Evolutionary conservation across 768 basidiomycete genomes (phyloP).

Genomic region (Russula emetica): DNA sequence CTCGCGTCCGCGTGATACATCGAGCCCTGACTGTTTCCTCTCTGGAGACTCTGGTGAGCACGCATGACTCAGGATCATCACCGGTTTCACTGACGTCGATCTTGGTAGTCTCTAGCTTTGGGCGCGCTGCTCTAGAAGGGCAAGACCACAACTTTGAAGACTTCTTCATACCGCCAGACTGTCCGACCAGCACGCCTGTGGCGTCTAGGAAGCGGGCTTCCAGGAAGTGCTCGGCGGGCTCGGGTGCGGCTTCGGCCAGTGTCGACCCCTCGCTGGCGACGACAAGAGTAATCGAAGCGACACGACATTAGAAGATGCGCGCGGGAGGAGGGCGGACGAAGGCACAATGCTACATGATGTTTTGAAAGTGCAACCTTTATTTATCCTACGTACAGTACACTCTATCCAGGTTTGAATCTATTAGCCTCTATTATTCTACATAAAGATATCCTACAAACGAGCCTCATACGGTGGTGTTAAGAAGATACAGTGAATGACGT

Average conservation of each 20-base stretch:
- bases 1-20: background rate
- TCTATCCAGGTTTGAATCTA: too few relatives aligned
- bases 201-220: background rate
- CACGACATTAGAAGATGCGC: too few relatives aligned
- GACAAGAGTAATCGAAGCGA: too few relatives aligned
- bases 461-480: too few relatives aligned
- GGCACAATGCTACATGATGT: too few relatives aligned
- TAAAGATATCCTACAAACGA: too few relatives aligned
- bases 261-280: background rate
- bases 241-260: too few relatives aligned
- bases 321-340: too few relatives aligned
- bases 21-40: background rate
- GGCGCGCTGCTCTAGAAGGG: background rate
- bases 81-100: background rate
- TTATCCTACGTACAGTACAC: too few relatives aligned
- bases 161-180: slow-evolving; percentile 4
- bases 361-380: too few relatives aligned
- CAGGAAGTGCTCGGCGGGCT: background rate
- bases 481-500: too few relatives aligned
- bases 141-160: background rate
- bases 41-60: background rate
- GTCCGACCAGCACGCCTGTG: slow-evolving; percentile 1
- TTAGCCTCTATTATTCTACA: too few relatives aligned
- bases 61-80: background rate
- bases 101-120: slow-evolving; percentile 26